Evolutionary conservation across 2,329 filamentous ascomycete species (phyloP).

Genomic region (Monosporascus sp.): DNA sequence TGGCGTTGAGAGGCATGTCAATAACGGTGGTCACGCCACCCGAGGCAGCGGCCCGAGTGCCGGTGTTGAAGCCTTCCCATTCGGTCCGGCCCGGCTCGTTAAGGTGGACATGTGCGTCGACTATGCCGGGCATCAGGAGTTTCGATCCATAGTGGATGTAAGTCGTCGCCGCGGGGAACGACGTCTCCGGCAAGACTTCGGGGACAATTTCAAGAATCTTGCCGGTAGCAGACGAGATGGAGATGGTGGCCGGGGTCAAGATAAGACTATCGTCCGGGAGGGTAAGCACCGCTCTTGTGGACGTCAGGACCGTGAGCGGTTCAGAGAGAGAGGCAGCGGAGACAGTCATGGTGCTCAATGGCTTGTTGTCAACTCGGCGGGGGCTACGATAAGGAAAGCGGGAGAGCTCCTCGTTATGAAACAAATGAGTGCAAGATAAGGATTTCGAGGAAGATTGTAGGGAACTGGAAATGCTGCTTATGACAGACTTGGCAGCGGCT

Average conservation of each 20-base stretch:
- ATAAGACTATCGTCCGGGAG: constrained; percentile 55
- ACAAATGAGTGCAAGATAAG: background rate
- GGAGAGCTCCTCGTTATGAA: background rate
- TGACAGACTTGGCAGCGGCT: constrained; percentile 1
- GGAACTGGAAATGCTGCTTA: background rate
- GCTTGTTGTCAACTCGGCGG: background rate
- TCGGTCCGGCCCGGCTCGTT: constrained; percentile 96
- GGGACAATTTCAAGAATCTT: constrained; percentile 77
- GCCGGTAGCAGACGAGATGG: constrained; percentile 70
- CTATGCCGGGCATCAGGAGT: constrained; percentile 81
- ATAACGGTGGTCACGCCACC: constrained; percentile 95
- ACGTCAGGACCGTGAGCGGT: constrained; percentile 69
- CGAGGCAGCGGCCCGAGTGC: constrained; percentile 87
- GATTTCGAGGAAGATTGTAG: background rate
- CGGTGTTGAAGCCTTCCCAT: constrained; percentile 97
- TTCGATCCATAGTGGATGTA: constrained; percentile 83
- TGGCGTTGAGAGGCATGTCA: constrained; percentile 97
- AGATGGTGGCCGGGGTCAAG: constrained; percentile 76
- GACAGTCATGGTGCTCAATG: constrained; percentile 15
- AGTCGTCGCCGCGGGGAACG: constrained; percentile 65
- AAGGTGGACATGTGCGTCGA: constrained; percentile 95
- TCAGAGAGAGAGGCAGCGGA: constrained; percentile 19
- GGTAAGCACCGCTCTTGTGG: constrained; percentile 75
- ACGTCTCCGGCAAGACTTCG: constrained; percentile 64
- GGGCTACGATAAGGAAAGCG: constrained; percentile 1